Percentiles rank a stretch among this genome's conserved stretches.
phyloP scores from a whole-genome alignment of 192 early-diverging fungal genomes.

The Phlyctochytrium planicorne region DNA sequence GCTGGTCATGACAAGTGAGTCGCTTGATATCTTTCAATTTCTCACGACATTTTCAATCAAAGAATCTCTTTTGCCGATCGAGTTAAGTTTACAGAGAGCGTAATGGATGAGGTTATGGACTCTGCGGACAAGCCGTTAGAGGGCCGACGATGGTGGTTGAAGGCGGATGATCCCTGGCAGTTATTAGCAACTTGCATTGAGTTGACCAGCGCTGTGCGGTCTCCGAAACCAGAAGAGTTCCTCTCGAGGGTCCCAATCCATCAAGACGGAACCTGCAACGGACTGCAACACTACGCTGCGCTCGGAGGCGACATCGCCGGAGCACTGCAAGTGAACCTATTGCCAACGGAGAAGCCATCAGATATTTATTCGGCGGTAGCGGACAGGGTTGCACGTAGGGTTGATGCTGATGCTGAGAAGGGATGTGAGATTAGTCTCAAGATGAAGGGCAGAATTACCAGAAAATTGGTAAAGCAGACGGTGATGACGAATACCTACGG shows the following conservation, averaged over 20 bases:
- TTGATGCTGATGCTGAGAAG: conserved; percentile 65
- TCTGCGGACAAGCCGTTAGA: conserved; percentile 79
- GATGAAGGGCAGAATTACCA: conserved; percentile 69
- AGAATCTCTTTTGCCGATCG: conserved; percentile 77
- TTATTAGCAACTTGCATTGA: conserved; percentile 89
- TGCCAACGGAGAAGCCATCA: conserved; percentile 77
- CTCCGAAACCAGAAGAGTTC: conserved; percentile 69
- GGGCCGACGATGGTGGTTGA: conserved; percentile 84
- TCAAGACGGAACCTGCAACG: conserved; percentile 98
- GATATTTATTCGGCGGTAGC: conserved; percentile 92
- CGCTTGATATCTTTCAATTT: conserved; percentile 3
- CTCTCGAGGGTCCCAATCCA: conserved; percentile 81
- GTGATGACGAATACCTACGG: conserved; percentile 99
- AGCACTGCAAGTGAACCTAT: conserved; percentile 85
- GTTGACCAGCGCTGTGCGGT: conserved; percentile 68
- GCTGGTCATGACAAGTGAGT: conserved; percentile 81
- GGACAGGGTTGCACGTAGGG: conserved; percentile 61
- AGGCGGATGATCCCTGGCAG: conserved; percentile 91
- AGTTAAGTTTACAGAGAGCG: conserved; percentile 68
- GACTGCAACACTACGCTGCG: conserved; percentile 97
- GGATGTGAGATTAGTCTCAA: conserved; percentile 35
- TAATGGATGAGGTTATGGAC: conserved; percentile 78
- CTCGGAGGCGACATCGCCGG: conserved; percentile 88
- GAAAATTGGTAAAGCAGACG: conserved; percentile 97
- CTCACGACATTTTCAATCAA: conserved; percentile 21